Percentiles rank a stretch among this genome's conserved stretches.
Evolutionary conservation across 495 filamentous ascomycete genomes (phyloP).

Genomic region (Tricharina praecox): DNA sequence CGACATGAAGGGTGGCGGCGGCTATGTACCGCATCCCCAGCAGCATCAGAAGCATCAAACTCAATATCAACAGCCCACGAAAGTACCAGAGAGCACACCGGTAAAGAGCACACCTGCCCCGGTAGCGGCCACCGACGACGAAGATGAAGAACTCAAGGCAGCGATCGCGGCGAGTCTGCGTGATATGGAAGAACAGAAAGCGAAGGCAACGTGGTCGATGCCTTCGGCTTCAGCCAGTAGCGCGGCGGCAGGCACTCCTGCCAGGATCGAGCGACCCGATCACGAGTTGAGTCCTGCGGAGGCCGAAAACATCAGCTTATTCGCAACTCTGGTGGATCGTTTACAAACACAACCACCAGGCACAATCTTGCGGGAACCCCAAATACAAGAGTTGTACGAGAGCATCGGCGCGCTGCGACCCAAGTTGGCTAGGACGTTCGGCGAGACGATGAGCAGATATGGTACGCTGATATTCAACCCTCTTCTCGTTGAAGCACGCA

Average conservation of each 20-base stretch:
- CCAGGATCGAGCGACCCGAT: slow-evolving; percentile 43
- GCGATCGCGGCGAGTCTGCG: slow-evolving; percentile 91
- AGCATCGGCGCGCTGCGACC: slow-evolving; percentile 83
- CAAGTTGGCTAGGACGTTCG: slow-evolving; percentile 89
- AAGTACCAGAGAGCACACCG: slow-evolving; percentile 26
- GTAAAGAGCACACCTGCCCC: slow-evolving; percentile 14
- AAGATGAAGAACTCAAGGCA: slow-evolving; percentile 85
- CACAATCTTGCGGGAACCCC: slow-evolving; percentile 84
- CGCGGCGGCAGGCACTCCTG: slow-evolving; percentile 27
- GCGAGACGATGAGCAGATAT: slow-evolving; percentile 99
- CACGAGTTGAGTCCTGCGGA: slow-evolving; percentile 90
- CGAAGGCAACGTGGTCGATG: slow-evolving; percentile 34
- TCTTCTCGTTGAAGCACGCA: neutral
- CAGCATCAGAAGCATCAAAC: no score
- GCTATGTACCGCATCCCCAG: slow-evolving; percentile 56
- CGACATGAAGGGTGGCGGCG: slow-evolving; percentile 59
- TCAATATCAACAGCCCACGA: slow-evolving; percentile 33
- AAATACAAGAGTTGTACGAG: slow-evolving; percentile 96
- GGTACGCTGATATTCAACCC: slow-evolving; percentile 37
- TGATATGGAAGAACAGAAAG: slow-evolving; percentile 97
- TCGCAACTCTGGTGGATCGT: slow-evolving; percentile 83
- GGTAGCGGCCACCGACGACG: slow-evolving; percentile 38
- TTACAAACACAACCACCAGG: slow-evolving; percentile 89
- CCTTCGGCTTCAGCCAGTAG: slow-evolving; percentile 28
- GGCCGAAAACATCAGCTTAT: slow-evolving; percentile 93